Conservation (phyloP, 345 rosid species). For the Noccaea bulbosa region DNA sequence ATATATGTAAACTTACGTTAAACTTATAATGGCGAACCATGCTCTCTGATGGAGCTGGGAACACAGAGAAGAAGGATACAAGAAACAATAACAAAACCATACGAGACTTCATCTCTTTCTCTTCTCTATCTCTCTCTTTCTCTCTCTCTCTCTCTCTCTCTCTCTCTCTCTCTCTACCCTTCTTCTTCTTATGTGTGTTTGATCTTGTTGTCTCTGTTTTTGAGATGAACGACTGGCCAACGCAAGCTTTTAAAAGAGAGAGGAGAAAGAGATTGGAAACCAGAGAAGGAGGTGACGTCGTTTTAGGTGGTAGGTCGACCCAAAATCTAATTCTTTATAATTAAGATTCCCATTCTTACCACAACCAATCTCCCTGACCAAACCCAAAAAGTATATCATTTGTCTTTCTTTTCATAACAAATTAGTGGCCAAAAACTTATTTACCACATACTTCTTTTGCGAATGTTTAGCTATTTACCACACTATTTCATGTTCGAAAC, state of each 20-base stretch:
- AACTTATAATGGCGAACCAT: constrained; percentile 73
- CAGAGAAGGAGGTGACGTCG: constrained; percentile 58
- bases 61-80: constrained; percentile 46
- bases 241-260: constrained; percentile 54
- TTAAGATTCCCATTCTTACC: constrained; percentile 50
- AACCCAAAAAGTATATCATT: constrained; percentile 1
- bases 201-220: constrained; percentile 25
- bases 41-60: constrained; percentile 56
- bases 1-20: constrained; percentile 53
- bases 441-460: background rate
- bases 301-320: constrained; percentile 62
- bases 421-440: constrained; percentile 1
- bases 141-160: constrained; percentile 3
- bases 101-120: constrained; percentile 32
- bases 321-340: constrained; percentile 57
- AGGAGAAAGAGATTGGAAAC: constrained; percentile 28
- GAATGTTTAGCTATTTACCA: background rate
- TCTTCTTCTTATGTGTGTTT: constrained; percentile 6
- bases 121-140: constrained; percentile 8
- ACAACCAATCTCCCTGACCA: constrained; percentile 45
- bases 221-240: constrained; percentile 46
- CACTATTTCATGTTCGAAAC: background rate
- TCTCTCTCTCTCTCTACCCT: constrained; percentile 5
- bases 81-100: constrained; percentile 51
- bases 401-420: constrained; percentile 45